Conservation (phyloP, 192 early-diverging fungal species). For the Entomortierella beljakovae region DNA sequence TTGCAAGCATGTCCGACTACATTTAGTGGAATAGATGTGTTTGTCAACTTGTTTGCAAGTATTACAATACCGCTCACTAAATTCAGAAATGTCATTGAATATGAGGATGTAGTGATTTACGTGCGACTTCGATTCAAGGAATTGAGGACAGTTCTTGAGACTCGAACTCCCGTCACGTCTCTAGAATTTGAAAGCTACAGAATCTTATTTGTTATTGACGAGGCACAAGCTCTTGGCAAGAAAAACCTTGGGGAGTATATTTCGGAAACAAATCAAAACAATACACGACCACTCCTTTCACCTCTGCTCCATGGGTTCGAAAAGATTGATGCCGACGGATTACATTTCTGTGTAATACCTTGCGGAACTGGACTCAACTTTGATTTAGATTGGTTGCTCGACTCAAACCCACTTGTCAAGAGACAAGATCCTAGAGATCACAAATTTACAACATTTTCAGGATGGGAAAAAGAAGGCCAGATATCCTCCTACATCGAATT, state of each 20-base stretch:
- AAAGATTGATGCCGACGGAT: conserved; percentile 10
- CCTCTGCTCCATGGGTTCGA: conserved; percentile 26
- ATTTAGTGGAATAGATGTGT: conserved; percentile 26
- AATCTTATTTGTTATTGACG: conserved; percentile 40
- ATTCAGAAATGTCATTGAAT: neutral
- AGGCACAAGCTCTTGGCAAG: conserved; percentile 40
- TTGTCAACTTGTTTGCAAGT: conserved; percentile 13
- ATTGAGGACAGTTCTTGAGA: conserved; percentile 20
- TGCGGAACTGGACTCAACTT: conserved; percentile 35
- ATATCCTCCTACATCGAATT: too few species aligned
- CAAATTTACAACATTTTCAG: too few species aligned
- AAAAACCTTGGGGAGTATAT: conserved; percentile 13
- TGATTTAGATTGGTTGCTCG: too few species aligned
- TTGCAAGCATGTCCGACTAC: conserved; percentile 13
- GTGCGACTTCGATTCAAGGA: too few species aligned
- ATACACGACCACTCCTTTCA: conserved; percentile 26
- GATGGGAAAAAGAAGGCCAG: too few species aligned
- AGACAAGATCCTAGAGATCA: too few species aligned
- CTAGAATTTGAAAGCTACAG: conserved; percentile 9
- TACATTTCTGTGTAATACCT: conserved; percentile 10
- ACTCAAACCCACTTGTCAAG: too few species aligned
- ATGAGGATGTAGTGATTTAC: too few species aligned
- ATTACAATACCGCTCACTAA: neutral
- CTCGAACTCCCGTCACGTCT: conserved; percentile 13
- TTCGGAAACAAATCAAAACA: conserved; percentile 3